phyloP scores from a whole-genome alignment of 1,139 yeast genomes.

The Meyerozyma guilliermondii region DNA sequence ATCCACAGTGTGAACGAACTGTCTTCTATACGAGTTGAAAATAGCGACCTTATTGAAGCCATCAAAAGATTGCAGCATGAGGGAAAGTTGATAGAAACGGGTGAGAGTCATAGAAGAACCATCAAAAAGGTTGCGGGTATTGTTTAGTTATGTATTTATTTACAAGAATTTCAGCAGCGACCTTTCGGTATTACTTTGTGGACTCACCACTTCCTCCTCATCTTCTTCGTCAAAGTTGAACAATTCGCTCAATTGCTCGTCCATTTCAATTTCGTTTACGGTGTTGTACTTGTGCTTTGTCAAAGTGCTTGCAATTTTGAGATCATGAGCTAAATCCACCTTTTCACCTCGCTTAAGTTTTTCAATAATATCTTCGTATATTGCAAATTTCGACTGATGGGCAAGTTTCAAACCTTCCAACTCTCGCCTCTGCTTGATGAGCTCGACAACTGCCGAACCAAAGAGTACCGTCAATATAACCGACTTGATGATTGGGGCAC shows the following conservation, averaged over 20 bases:
- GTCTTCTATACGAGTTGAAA: constrained; percentile 64
- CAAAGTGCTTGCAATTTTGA: constrained; percentile 32
- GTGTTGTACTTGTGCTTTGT: constrained; percentile 27
- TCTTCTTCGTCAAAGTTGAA: constrained; percentile 27
- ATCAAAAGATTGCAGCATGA: constrained; percentile 70
- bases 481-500: constrained; percentile 35
- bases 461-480: constrained; percentile 33
- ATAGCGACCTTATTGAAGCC: constrained; percentile 63
- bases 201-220: background rate
- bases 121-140: constrained; percentile 45
- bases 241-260: constrained; percentile 34
- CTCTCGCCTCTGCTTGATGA: constrained; percentile 30
- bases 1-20: constrained; percentile 63
- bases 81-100: constrained; percentile 65
- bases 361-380: constrained; percentile 26
- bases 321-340: constrained; percentile 34
- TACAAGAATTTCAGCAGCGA: constrained; percentile 2
- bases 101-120: constrained; percentile 69
- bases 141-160: background rate
- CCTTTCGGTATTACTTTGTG: background rate
- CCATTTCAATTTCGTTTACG: constrained; percentile 35
- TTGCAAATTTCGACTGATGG: constrained; percentile 26
- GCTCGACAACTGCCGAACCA: constrained; percentile 37
- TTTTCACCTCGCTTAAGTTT: constrained; percentile 27
- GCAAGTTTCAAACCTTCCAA: constrained; percentile 25